Evolutionary conservation across 257 asterid species (phyloP).

Genomic region (Handroanthus guayacan): DNA sequence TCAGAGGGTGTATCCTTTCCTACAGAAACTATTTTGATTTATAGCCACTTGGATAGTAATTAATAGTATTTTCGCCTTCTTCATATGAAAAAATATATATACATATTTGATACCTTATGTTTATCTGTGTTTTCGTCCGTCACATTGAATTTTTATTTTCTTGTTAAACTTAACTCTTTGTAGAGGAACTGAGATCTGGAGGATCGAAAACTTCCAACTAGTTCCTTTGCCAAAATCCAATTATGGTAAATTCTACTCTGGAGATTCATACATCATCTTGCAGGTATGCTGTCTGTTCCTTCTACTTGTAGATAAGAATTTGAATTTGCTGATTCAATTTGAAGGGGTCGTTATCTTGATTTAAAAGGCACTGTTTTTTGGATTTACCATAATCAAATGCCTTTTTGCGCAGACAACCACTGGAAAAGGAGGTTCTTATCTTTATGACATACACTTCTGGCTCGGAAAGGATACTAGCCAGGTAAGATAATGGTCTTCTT

Average conservation of each 20-base stretch:
- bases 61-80: background rate
- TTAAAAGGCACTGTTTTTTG: background rate
- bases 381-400: slow-evolving; percentile 13
- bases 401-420: slow-evolving; percentile 61
- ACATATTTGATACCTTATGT: slow-evolving; percentile 14
- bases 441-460: slow-evolving; percentile 91
- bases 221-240: slow-evolving; percentile 89
- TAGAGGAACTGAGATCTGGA: slow-evolving; percentile 98
- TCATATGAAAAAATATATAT: background rate
- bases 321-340: background rate
- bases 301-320: slow-evolving; percentile 22
- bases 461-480: slow-evolving; percentile 98
- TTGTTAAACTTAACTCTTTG: slow-evolving; percentile 52
- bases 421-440: slow-evolving; percentile 89
- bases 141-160: slow-evolving; percentile 14
- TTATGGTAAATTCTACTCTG: slow-evolving; percentile 89
- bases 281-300: slow-evolving; percentile 59
- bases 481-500: slow-evolving; percentile 49
- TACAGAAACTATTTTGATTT: slow-evolving; percentile 24
- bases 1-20: slow-evolving; percentile 83
- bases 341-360: background rate
- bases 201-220: slow-evolving; percentile 91
- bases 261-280: slow-evolving; percentile 88
- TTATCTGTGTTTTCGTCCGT: background rate
- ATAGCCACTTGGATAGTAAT: background rate